Evolutionary conservation across 352 stramenopile species (phyloP).

Genomic region (Phytophthora sp.): DNA sequence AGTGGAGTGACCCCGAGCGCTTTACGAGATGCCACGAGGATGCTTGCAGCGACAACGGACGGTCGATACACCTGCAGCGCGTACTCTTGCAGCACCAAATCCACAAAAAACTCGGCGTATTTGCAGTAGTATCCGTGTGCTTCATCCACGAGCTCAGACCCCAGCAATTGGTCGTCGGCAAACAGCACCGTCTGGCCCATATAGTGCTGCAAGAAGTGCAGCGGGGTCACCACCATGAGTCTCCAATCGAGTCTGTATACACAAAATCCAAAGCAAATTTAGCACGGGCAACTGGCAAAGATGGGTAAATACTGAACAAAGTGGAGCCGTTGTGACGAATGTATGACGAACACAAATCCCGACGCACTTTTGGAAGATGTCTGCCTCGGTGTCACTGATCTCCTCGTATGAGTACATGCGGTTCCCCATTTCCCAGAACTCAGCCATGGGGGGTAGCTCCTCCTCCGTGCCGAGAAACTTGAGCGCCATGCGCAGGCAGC

Average conservation of each 20-base stretch:
- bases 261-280: slow-evolving; percentile 30
- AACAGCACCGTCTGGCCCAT: slow-evolving; percentile 82
- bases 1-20: slow-evolving; percentile 78
- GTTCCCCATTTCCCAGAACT: slow-evolving; percentile 90
- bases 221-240: slow-evolving; percentile 68
- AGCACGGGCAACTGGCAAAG: slow-evolving; percentile 22
- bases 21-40: slow-evolving; percentile 79
- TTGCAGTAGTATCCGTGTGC: slow-evolving; percentile 82
- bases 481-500: slow-evolving; percentile 78
- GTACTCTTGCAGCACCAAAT: slow-evolving; percentile 88
- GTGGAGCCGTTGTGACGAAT: slow-evolving; percentile 5
- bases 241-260: slow-evolving; percentile 71
- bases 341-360: slow-evolving; percentile 22
- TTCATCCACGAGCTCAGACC: slow-evolving; percentile 75
- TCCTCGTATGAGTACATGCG: slow-evolving; percentile 85
- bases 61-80: slow-evolving; percentile 83
- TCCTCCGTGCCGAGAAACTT: slow-evolving; percentile 85
- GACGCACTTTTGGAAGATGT: slow-evolving; percentile 51
- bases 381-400: slow-evolving; percentile 78
- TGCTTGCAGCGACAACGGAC: slow-evolving; percentile 78
- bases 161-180: slow-evolving; percentile 77
- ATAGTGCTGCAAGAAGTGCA: slow-evolving; percentile 87
- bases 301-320: not conserved
- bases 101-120: slow-evolving; percentile 87
- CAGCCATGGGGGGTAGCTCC: slow-evolving; percentile 78